phyloP scores from a whole-genome alignment of 305 asterid genomes.

The Rubia balearica region DNA sequence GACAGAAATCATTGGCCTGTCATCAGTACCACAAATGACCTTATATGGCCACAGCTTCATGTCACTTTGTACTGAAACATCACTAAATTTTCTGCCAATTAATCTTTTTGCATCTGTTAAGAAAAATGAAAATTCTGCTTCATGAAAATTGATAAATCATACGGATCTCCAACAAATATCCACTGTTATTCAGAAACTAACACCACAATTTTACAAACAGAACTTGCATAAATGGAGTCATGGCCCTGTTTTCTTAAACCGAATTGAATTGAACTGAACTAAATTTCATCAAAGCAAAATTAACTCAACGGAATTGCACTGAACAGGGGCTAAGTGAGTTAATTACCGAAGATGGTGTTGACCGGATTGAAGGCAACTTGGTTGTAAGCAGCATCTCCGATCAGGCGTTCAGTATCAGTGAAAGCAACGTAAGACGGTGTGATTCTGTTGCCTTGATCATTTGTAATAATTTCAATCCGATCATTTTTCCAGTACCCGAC shows the following conservation, averaged over 20 bases:
- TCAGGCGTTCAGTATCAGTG: not conserved
- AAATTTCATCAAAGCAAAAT: too few relatives aligned
- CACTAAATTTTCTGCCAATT: conserved; percentile 19
- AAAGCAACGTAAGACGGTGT: not conserved
- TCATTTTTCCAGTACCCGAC: not conserved
- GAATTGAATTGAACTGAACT: too few relatives aligned
- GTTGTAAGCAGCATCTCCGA: not conserved
- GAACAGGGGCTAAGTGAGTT: not conserved
- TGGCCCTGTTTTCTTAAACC: too few relatives aligned
- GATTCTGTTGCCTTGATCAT: not conserved
- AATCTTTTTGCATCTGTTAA: conserved; percentile 17
- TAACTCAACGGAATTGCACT: too few relatives aligned
- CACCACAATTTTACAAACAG: too few relatives aligned
- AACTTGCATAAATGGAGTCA: too few relatives aligned
- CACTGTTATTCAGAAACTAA: too few relatives aligned
- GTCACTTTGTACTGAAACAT: conserved; percentile 17
- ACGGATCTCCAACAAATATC: too few relatives aligned
- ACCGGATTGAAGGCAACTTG: not conserved
- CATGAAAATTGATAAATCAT: too few relatives aligned
- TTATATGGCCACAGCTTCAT: conserved; percentile 22
- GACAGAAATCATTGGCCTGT: conserved; percentile 15
- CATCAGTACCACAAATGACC: conserved; percentile 10
- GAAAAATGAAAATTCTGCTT: too few relatives aligned
- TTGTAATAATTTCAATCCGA: not conserved
- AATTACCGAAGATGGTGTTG: not conserved